Conservation (phyloP, 2,329 filamentous ascomycete genomes). For the Dendryphion nanum region DNA sequence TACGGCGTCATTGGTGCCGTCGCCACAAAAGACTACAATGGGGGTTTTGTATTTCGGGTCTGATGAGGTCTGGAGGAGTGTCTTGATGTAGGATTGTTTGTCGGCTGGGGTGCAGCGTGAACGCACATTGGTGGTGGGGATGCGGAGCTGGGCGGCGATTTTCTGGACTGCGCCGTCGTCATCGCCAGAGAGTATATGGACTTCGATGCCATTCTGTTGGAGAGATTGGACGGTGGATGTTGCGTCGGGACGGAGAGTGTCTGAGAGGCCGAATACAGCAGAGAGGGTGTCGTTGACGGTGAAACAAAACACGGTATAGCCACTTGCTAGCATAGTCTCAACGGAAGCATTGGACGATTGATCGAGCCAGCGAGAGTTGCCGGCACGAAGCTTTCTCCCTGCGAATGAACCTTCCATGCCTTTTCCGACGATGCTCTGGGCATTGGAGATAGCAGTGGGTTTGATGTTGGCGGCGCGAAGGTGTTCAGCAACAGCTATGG, state of each 20-base stretch:
- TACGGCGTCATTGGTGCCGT: slow-evolving; percentile 79
- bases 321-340: slow-evolving; percentile 14
- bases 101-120: slow-evolving; percentile 52
- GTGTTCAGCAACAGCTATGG: slow-evolving; percentile 46
- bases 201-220: slow-evolving; percentile 43
- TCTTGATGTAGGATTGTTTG: slow-evolving; percentile 54
- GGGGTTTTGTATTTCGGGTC: slow-evolving; percentile 7
- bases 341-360: slow-evolving; percentile 47
- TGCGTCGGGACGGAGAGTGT: slow-evolving; percentile 51
- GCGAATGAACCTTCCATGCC: slow-evolving; percentile 43
- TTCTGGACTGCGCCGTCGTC: slow-evolving; percentile 48
- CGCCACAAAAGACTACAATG: slow-evolving; percentile 67
- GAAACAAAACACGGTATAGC: slow-evolving; percentile 51
- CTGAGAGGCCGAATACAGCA: slow-evolving; percentile 53
- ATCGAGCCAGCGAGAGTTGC: slow-evolving; percentile 50
- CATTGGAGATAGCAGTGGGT: slow-evolving; percentile 7
- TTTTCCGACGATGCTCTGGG: slow-evolving; percentile 42
- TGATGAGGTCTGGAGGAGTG: slow-evolving; percentile 13
- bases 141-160: slow-evolving; percentile 39
- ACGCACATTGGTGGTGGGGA: slow-evolving; percentile 41
- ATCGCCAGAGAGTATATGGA: slow-evolving; percentile 60
- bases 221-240: slow-evolving; percentile 52
- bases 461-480: slow-evolving; percentile 30
- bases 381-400: slow-evolving; percentile 38
- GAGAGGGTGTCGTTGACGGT: slow-evolving; percentile 45